phyloP scores from a whole-genome alignment of 2,329 filamentous ascomycete genomes.

The Purpureocillium lavendulum region DNA sequence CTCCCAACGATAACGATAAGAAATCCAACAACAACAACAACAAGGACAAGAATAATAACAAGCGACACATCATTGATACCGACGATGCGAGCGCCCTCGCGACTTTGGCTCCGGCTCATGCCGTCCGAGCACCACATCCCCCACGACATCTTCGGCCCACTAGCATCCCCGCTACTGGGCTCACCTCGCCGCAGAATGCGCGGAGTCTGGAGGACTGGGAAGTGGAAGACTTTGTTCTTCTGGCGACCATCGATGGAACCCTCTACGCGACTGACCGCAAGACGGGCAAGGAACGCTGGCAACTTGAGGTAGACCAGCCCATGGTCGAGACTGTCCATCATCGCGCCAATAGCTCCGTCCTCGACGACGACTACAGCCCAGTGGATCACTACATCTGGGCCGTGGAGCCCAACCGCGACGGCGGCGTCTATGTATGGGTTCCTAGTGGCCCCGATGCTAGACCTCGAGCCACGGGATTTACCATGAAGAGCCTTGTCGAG shows the following conservation, averaged over 20 bases:
- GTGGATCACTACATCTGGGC: constrained; percentile 92
- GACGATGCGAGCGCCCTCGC: constrained; percentile 89
- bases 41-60: constrained; percentile 12
- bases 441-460: constrained; percentile 47
- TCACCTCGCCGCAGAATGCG: constrained; percentile 83
- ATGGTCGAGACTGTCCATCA: constrained; percentile 88
- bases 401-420: constrained; percentile 83
- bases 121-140: constrained; percentile 86
- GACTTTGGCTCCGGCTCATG: constrained; percentile 92
- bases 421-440: constrained; percentile 78
- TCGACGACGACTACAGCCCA: constrained; percentile 50
- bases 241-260: constrained; percentile 99
- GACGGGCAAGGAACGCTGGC: constrained; percentile 79
- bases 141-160: constrained; percentile 50
- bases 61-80: constrained; percentile 28
- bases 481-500: constrained; percentile 83
- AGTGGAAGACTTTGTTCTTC: constrained; percentile 98
- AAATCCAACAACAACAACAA: constrained; percentile 4
- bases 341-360: constrained; percentile 55
- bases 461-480: constrained; percentile 59
- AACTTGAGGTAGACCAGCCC: constrained; percentile 72
- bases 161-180: constrained; percentile 52
- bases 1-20: background rate
- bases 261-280: constrained; percentile 85
- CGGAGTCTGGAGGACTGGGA: constrained; percentile 98